Evolutionary conservation across 768 basidiomycete species (phyloP).

Genomic region (Leccinum aurantiacum): DNA sequence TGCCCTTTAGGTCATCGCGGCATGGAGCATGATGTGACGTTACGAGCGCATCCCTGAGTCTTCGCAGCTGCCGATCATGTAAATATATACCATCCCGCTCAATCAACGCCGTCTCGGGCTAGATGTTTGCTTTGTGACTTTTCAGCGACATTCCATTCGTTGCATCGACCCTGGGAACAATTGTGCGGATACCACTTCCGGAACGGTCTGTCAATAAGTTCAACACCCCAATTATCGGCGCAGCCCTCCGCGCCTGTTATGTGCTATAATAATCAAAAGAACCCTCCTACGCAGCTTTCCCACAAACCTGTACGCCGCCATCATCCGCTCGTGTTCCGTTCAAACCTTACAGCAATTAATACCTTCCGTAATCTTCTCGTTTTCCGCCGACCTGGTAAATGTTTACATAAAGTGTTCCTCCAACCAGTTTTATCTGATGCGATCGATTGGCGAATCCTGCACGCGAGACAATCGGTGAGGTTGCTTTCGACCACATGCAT

Average conservation of each 20-base stretch:
- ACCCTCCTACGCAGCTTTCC: conserved; percentile 11
- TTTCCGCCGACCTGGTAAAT: neutral
- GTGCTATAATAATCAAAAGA: conserved; percentile 9
- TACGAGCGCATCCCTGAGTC: neutral
- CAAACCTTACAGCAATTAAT: neutral
- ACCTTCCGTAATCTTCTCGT: conserved; percentile 4
- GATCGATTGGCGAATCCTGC: conserved; percentile 11
- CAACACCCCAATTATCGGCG: neutral
- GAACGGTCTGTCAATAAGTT: neutral
- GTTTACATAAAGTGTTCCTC: neutral
- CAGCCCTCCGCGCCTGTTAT: conserved; percentile 2
- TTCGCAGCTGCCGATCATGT: conserved; percentile 13
- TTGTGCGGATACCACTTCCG: neutral
- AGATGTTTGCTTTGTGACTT: neutral
- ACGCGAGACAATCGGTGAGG: neutral
- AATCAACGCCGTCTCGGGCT: conserved; percentile 1
- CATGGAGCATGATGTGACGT: conserved; percentile 6
- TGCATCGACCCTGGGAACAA: neutral
- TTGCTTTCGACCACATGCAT: neutral
- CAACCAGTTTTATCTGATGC: conserved; percentile 11
- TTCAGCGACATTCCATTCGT: neutral
- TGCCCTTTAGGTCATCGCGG: neutral
- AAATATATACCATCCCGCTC: conserved; percentile 5
- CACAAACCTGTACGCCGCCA: conserved; percentile 5
- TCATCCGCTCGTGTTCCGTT: conserved; percentile 5